A percentile compares a stretch with the other conserved stretches of the same genome.
Evolutionary conservation across 306 rosid species (phyloP).

Genomic region (Cucurbita ficifolia): DNA sequence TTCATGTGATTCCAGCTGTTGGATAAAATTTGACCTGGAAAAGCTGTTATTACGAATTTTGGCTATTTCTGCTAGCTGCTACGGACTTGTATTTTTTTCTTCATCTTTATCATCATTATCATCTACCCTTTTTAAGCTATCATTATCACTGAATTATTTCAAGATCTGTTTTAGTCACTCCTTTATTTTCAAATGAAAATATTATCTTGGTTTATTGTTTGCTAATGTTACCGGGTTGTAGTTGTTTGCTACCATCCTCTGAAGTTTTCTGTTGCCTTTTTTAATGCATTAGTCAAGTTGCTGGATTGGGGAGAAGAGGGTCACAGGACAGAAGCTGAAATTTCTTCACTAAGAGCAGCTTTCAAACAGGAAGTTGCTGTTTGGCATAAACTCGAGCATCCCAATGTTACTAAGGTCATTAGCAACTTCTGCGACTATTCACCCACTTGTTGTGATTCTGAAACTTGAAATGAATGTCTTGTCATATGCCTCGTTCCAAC

Average conservation of each 20-base stretch:
- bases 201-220: neutral
- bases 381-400: conserved; percentile 98
- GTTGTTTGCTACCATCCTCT: neutral
- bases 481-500: neutral
- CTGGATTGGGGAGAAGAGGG: conserved; percentile 99
- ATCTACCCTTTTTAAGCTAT: neutral
- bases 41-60: neutral
- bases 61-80: neutral
- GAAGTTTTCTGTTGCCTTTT: conserved; percentile 6
- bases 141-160: neutral
- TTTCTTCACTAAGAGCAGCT: conserved; percentile 74
- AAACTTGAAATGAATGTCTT: neutral
- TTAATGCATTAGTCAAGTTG: conserved; percentile 54
- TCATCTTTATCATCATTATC: neutral
- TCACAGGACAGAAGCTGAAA: conserved; percentile 82
- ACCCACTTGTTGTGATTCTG: neutral
- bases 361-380: conserved; percentile 96
- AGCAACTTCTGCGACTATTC: conserved; percentile 9
- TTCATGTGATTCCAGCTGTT: conserved; percentile 37
- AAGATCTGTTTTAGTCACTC: neutral
- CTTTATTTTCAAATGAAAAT: neutral
- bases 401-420: conserved; percentile 87
- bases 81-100: conserved; percentile 1
- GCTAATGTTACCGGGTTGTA: neutral
- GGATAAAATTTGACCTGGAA: conserved; percentile 7